Conservation (phyloP, 1,139 yeast species). For the Hemisphaericaspora xylofermentans region DNA sequence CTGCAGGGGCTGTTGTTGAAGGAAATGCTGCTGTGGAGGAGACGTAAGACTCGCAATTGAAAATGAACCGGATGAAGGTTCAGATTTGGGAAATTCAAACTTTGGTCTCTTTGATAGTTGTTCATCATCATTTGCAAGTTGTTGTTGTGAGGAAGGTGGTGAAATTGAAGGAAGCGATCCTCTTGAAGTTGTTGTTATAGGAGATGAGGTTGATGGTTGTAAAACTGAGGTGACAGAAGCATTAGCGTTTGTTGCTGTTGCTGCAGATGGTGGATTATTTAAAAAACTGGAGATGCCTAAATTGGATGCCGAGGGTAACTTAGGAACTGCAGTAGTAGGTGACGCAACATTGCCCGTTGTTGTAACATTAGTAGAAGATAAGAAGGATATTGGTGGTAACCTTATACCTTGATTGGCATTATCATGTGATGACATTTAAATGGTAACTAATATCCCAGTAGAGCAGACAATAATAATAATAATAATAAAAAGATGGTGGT, state of each 20-base stretch:
- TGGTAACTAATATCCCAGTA: neutral
- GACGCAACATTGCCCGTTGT: neutral
- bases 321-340: neutral
- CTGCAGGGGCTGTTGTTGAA: slow-evolving; percentile 6
- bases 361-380: slow-evolving; percentile 1
- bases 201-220: neutral
- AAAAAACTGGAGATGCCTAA: slow-evolving; percentile 8
- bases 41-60: slow-evolving; percentile 4
- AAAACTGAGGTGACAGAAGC: too few relatives aligned
- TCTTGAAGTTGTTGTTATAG: slow-evolving; percentile 12
- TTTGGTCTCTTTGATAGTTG: slow-evolving; percentile 6
- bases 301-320: slow-evolving; percentile 6
- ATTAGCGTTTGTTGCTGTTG: slow-evolving; percentile 2
- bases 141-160: slow-evolving; percentile 2
- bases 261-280: slow-evolving; percentile 6
- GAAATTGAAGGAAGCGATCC: slow-evolving; percentile 4
- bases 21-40: slow-evolving; percentile 4
- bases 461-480: too few relatives aligned
- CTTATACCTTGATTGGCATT: slow-evolving; percentile 9
- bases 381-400: slow-evolving; percentile 11
- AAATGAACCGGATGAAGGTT: neutral
- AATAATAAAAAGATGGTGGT: neutral
- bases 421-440: slow-evolving; percentile 6
- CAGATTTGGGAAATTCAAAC: neutral
- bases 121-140: slow-evolving; percentile 2